Evolutionary conservation across 1,284 basidiomycete species (phyloP).

Genomic region (Filobasidium uniguttulatum): DNA sequence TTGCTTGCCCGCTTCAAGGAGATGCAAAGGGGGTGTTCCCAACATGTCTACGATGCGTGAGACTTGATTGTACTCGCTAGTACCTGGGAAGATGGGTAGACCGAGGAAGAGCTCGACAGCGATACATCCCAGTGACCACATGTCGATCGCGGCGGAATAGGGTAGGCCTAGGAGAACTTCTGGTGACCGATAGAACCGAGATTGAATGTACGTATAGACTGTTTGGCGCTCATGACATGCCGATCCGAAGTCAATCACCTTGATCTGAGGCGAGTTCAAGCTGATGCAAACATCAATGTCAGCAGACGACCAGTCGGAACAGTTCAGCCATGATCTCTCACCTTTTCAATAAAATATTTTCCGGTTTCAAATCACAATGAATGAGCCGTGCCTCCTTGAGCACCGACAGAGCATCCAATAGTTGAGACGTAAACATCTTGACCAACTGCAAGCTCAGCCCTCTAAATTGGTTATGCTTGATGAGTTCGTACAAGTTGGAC

Average conservation of each 20-base stretch:
- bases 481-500: conserved; percentile 96
- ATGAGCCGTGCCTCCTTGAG: conserved; percentile 91
- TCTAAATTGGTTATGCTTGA: conserved; percentile 99
- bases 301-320: neutral
- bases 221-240: conserved; percentile 98
- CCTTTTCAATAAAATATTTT: conserved; percentile 91
- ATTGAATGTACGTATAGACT: conserved; percentile 99
- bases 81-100: conserved; percentile 90
- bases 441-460: conserved; percentile 92
- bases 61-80: conserved; percentile 97
- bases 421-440: conserved; percentile 91
- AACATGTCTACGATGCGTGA: conserved; percentile 97
- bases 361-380: conserved; percentile 96
- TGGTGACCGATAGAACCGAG: conserved; percentile 93
- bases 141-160: conserved; percentile 85
- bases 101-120: conserved; percentile 96
- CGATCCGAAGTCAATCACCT: conserved; percentile 98
- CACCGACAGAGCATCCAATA: conserved; percentile 81
- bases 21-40: conserved; percentile 77
- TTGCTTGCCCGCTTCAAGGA: conserved; percentile 95
- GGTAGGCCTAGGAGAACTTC: conserved; percentile 92
- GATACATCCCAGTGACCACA: conserved; percentile 99
- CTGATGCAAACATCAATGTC: conserved; percentile 37
- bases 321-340: conserved; percentile 38
- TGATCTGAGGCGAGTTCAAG: conserved; percentile 93